Base-by-base conservation (phyloP, 169 alveolate species). In the Plasmodium vivax region DNA sequence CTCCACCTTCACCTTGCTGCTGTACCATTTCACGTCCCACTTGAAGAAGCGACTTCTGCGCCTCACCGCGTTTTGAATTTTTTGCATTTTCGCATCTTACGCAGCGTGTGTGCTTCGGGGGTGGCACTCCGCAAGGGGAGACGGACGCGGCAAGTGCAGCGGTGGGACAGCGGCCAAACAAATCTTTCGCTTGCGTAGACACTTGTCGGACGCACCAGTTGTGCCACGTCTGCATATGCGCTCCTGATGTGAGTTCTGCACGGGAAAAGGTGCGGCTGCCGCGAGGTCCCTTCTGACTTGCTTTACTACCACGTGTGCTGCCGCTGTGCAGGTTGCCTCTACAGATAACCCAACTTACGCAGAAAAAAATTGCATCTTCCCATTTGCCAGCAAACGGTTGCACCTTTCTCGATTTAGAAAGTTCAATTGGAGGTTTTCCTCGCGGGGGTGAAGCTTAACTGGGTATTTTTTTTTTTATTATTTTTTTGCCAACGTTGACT, bases 51-150 rank as follows among this genome's bases (percentile, higher is more conserved):
- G 43, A 32, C 38, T 87, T 75, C 45, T 87, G 32, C 83, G 12
- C 82, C 58, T 74, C 58, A 87, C 27, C 9, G 16, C 34, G 32
- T 87, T 87, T 34, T 51, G 45, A 54, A 79, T 77, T 36, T 51
- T 75, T 54, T 38, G 79, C 93, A 87, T 87, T 84, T 72, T 84
- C 23, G 23, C 87, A 81, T 81, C 62, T 82, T 82, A 82, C 41
- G 34, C n/a, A 58, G 23, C 16, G 62, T 51, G 62, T 51, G 27
- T 51, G 3, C 2, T 51, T 51, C 0, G 2, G 2, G 62, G 8
- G 27, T 51, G 23, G 12, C 2, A 3, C 62, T 51, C 62, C 62
- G 23, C 62, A 23, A 23, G 62, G 8, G 16, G 16, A 12, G 4
- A 16, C 27, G 62, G 16, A 51, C 27, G 23, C 62, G 19, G 58